Evolutionary conservation across 1,139 yeast genomes (phyloP).

Genomic region (Yamadazyma trypodendri): DNA sequence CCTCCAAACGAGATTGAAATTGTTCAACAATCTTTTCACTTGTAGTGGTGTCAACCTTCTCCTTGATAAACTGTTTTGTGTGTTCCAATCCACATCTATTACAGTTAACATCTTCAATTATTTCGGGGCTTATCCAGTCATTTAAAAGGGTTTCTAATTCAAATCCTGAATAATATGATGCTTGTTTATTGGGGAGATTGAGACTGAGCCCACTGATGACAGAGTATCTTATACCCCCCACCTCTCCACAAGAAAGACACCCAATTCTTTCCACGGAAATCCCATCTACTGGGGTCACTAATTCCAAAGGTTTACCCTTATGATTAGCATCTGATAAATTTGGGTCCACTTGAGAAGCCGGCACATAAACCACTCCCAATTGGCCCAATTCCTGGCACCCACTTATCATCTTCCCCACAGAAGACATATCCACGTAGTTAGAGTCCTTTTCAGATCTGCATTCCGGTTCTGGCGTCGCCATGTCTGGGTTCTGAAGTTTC

Average conservation of each 20-base stretch:
- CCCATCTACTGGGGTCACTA: conserved; percentile 89
- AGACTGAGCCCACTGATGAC: conserved; percentile 80
- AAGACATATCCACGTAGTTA: conserved; percentile 25
- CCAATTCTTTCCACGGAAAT: conserved; percentile 84
- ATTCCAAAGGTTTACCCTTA: conserved; percentile 51
- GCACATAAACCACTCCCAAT: conserved; percentile 64
- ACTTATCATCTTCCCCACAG: conserved; percentile 25
- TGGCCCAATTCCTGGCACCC: conserved; percentile 55
- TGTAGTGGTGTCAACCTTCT: conserved; percentile 34
- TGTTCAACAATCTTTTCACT: conserved; percentile 43
- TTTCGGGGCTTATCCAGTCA: conserved; percentile 78
- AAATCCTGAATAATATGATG: conserved; percentile 37
- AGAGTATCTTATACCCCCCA: conserved; percentile 85
- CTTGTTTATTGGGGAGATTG: conserved; percentile 48
- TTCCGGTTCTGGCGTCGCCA: conserved; percentile 23
- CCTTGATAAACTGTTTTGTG: conserved; percentile 51
- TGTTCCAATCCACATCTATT: conserved; percentile 80
- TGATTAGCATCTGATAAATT: conserved; percentile 41
- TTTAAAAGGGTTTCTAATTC: conserved; percentile 58
- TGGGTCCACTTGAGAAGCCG: conserved; percentile 74
- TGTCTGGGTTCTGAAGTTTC: conserved; percentile 10
- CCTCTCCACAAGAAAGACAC: conserved; percentile 86
- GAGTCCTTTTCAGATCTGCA: conserved; percentile 8
- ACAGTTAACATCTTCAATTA: conserved; percentile 90
- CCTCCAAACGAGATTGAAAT: conserved; percentile 50